A percentile compares a stretch with the other conserved stretches of the same genome.
Conservation (phyloP, 225 moss, liverwort and hornwort genomes). For the Sphagnum tenellum region DNA sequence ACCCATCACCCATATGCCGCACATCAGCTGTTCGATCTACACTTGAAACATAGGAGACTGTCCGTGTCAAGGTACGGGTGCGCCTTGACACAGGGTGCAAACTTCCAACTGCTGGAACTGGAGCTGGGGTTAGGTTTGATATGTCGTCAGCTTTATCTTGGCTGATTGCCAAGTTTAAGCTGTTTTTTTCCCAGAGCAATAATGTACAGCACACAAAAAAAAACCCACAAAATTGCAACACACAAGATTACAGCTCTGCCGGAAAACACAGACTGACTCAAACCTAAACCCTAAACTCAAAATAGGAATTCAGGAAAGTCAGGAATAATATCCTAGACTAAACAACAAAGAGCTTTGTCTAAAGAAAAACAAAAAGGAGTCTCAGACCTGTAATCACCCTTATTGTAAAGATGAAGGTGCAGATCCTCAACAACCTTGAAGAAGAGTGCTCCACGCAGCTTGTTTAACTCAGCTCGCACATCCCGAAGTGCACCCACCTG, state of each 20-base stretch:
- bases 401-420: constrained; percentile 96
- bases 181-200: too few species aligned
- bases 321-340: too few species aligned
- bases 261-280: too few species aligned
- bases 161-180: constrained; percentile 70
- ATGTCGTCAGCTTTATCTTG: constrained; percentile 88
- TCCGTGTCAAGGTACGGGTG: constrained; percentile 87
- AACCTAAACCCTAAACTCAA: too few species aligned
- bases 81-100: constrained; percentile 78
- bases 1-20: constrained; percentile 81
- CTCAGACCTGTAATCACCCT: constrained; percentile 88
- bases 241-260: too few species aligned
- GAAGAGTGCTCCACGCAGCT: constrained; percentile 83
- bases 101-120: constrained; percentile 83
- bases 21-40: constrained; percentile 86
- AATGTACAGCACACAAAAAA: too few species aligned
- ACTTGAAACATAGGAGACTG: constrained; percentile 77
- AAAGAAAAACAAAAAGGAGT: neutral
- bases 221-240: too few species aligned
- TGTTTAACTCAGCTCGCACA: constrained; percentile 93
- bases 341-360: neutral
- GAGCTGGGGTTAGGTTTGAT: constrained; percentile 76
- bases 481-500: constrained; percentile 99
- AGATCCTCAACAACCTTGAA: constrained; percentile 94
- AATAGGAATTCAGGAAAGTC: too few species aligned